Evolutionary conservation across 2,329 filamentous ascomycete genomes (phyloP), one percentile per base, ranked within the genome.

Genomic region (Diaporthe helianthi): DNA sequence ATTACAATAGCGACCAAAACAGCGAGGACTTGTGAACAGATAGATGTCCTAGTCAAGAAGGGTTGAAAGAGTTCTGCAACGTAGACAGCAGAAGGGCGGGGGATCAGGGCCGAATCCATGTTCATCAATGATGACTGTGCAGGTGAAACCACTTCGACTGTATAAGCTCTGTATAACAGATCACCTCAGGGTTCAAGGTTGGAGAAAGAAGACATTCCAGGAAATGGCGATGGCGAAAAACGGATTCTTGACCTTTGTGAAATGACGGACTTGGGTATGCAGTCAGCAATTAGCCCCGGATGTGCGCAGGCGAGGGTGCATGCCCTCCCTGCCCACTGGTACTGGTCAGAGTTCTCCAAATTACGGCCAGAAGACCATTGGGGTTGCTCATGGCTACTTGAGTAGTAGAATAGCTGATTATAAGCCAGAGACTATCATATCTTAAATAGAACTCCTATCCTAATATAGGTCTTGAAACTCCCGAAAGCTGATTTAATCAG

Each of bases 231-330:
- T n/a, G 46, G 17, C 4, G 29, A 9, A 13, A 17, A 19, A 24
- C 19, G 31, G 17, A 9, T 61, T 61, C 38, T 47, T 61, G 12
- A n/a, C n/a, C n/a, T n/a, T n/a, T n/a, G n/a, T n/a, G n/a, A n/a
- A 31, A 61, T 47, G 38, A 26, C 15, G 22, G 41, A n/a, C 4
- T 22, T 22, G n/a, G 6, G 4, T 13, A 61, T 61, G 38, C 55
- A 47, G 55, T 61, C 55, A 61, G 55, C 55, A 61, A 47, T 61
- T 61, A 61, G 38, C 38, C 22, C 26, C 19, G 55, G 38, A 61
- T 61, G 15, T 9, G 38, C 24, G 22, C 17, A 61, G 38, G n/a
- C 26, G 6, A 31, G n/a, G n/a, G n/a, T n/a, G n/a, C n/a, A n/a
- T n/a, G n/a, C n/a, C n/a, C n/a, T n/a, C n/a, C n/a, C n/a, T n/a